phyloP scores from a whole-genome alignment of 352 stramenopile species.

The Phytophthora constricta region DNA sequence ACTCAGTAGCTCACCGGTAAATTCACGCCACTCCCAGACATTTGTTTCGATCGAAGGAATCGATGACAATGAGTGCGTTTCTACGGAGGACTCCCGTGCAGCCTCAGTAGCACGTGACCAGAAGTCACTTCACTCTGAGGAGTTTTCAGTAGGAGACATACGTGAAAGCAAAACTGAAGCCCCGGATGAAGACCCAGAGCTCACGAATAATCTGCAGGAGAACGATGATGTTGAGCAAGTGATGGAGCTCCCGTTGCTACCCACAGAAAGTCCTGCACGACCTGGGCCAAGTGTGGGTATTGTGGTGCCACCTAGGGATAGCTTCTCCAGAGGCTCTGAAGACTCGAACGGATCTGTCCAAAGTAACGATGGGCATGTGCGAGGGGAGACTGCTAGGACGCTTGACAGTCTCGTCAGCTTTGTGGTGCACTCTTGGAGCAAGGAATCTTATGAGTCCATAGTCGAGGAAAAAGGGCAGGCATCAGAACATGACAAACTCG shows the following conservation, averaged over 20 bases:
- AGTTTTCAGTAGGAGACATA: background rate
- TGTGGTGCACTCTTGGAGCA: conserved; percentile 59
- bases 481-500: background rate
- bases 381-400: conserved; percentile 25
- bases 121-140: background rate
- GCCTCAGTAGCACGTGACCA: background rate
- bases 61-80: background rate
- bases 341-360: conserved; percentile 1
- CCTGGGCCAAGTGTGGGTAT: conserved; percentile 2
- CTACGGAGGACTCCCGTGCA: background rate
- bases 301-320: too few relatives aligned
- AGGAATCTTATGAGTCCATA: conserved; percentile 26
- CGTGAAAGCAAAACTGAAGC: conserved; percentile 7
- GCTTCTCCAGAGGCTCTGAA: background rate
- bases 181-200: background rate
- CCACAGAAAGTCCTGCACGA: conserved; percentile 12
- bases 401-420: conserved; percentile 56
- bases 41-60: background rate
- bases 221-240: conserved; percentile 3
- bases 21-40: background rate
- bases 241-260: conserved; percentile 7
- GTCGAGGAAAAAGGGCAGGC: background rate
- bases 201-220: background rate
- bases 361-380: background rate
- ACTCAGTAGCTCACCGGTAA: background rate